A percentile compares a stretch with the other conserved stretches of the same genome.
These are phyloP conservation scores for Penicillium polonicum DNA, from an alignment of 2,329 filamentous ascomycete species.

Conservation along the genomic window DNA sequence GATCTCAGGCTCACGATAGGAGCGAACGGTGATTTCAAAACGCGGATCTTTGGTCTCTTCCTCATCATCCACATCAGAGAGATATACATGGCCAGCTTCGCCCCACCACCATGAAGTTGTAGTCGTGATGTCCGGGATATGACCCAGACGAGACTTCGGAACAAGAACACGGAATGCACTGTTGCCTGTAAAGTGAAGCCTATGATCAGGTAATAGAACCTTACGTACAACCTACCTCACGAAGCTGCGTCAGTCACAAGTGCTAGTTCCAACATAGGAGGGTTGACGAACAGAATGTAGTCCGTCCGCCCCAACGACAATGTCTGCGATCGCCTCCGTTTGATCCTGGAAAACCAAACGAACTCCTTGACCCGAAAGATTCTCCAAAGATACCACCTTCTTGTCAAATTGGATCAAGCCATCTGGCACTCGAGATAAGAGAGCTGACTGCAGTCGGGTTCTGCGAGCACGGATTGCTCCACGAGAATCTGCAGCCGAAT, in stretches of 20 bases:
- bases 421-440: conserved; percentile 48
- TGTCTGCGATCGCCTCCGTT: conserved; percentile 40
- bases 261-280: background rate
- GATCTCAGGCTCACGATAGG: conserved; percentile 13
- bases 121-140: conserved; percentile 32
- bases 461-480: conserved; percentile 30
- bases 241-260: background rate
- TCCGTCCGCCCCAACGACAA: conserved; percentile 55
- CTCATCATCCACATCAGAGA: conserved; percentile 41
- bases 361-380: conserved; percentile 40
- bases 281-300: conserved; percentile 48
- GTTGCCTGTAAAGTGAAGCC: conserved; percentile 50
- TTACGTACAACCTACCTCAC: conserved; percentile 41
- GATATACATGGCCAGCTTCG: conserved; percentile 44
- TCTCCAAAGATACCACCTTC: conserved; percentile 42
- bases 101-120: conserved; percentile 48
- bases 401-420: conserved; percentile 49
- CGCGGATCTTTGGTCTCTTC: conserved; percentile 27
- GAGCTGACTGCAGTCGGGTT: conserved; percentile 49
- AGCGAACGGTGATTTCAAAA: conserved; percentile 44
- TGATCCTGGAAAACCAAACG: conserved; percentile 50
- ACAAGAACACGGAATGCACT: conserved; percentile 51
- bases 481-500: conserved; percentile 12
- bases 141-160: conserved; percentile 36
- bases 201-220: conserved; percentile 44